Percentiles rank a stretch among this genome's conserved stretches.
phyloP scores from a whole-genome alignment of 2,329 filamentous ascomycete genomes.

The Phaeosphaeria sp. region DNA sequence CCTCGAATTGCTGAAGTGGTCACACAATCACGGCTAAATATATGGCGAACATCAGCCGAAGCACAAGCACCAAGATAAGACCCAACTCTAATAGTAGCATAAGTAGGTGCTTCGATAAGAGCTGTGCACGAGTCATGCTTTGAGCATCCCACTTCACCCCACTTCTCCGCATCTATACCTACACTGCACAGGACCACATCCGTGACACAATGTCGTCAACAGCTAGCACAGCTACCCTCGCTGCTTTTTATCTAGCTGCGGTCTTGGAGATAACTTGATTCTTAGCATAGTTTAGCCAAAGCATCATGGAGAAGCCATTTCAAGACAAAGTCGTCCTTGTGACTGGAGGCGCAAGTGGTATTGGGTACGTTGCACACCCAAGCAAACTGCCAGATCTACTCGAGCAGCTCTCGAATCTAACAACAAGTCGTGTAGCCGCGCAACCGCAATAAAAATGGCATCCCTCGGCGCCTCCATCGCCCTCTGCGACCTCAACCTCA shows the following conservation, averaged over 20 bases:
- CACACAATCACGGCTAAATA: too few relatives aligned
- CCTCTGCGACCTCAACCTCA: slow-evolving; percentile 46
- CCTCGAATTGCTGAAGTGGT: background rate
- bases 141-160: slow-evolving; percentile 44
- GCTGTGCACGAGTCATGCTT: slow-evolving; percentile 34
- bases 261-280: background rate
- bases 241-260: background rate
- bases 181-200: slow-evolving; percentile 11
- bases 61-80: too few relatives aligned
- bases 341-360: slow-evolving; percentile 52
- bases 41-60: too few relatives aligned
- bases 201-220: slow-evolving; percentile 12
- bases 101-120: slow-evolving; percentile 13
- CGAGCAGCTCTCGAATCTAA: slow-evolving; percentile 1
- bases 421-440: slow-evolving; percentile 39
- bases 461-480: slow-evolving; percentile 50
- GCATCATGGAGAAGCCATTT: slow-evolving; percentile 35
- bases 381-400: background rate
- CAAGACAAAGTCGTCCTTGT: slow-evolving; percentile 38
- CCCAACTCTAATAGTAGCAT: too few relatives aligned
- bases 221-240: background rate
- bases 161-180: slow-evolving; percentile 28
- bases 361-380: slow-evolving; percentile 45
- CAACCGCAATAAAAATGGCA: slow-evolving; percentile 56
- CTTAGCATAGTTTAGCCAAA: background rate